Base-by-base conservation (phyloP, 2,329 filamentous ascomycete species). In the Xylaria sp. region DNA sequence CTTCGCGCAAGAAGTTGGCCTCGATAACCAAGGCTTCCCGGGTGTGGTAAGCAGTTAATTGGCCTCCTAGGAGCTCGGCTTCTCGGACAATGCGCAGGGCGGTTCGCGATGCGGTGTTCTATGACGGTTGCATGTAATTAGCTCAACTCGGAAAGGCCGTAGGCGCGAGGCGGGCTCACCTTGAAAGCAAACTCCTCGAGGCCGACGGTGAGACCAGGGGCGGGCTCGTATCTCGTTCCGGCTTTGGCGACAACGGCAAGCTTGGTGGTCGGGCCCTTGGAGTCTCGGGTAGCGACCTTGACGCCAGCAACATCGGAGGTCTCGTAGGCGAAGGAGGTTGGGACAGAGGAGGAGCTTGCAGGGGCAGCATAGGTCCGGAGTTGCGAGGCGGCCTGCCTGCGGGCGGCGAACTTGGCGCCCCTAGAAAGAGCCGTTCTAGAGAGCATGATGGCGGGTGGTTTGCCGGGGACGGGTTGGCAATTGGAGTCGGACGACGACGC, bases 111-210 rank as follows among this genome's bases (percentile, higher is more conserved):
- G 89, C 79, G 73, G 95, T 99, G 84, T 90, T 93, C 90, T 94
- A 74, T 66, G 70, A 66, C 23, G 57, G 69, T 65, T 71, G 68
- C 75, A 74, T 61, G 63, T 80, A 80, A 81, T 84, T 83, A 85
- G 81, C 81, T 83, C 76, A 72, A 65, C 61, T 60, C 52, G 33
- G 49, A 58, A n/a, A 61, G 57, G 47, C 43, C 61, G 64, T 61
- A 80, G 54, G 43, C 47, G 46, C 57, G 63, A 60, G 80, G n/a
- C 19, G 17, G 72, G 61, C 68, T 66, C 78, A 93, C 95, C 92
- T 96, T 96, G 88, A 97, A 99, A 69, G 96, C 94, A 83, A 96
- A 99, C 78, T 92, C 91, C 83, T 95, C 91, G 70, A 99, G 86
- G 62, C 91, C 94, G 76, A 94, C 90, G 68, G 94, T 90, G 78